A percentile compares a stretch with the other conserved stretches of the same genome.
Evolutionary conservation across 306 rosid species (phyloP).

Genomic region (Cucumis hystrix): DNA sequence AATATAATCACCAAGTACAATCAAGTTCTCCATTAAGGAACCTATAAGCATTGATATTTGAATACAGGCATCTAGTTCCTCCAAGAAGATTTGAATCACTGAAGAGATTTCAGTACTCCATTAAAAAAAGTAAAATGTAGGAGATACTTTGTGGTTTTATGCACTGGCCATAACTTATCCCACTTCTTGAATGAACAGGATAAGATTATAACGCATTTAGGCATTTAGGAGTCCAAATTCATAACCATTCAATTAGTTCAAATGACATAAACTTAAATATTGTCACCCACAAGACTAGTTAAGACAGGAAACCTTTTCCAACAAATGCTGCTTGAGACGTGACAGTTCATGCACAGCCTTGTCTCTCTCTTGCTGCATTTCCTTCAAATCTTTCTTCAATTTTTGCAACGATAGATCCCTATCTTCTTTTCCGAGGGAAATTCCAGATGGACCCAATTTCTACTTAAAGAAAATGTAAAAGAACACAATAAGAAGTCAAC

Average conservation of each 20-base stretch:
- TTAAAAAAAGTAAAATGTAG: background rate
- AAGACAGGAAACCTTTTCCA: constrained; percentile 59
- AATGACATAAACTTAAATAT: background rate
- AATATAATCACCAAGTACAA: background rate
- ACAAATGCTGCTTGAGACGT: constrained; percentile 93
- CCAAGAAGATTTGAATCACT: background rate
- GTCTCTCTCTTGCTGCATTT: constrained; percentile 58
- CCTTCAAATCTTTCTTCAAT: constrained; percentile 54
- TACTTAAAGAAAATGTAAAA: constrained; percentile 4
- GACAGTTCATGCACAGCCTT: constrained; percentile 61
- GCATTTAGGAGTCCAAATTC: background rate
- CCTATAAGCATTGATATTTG: background rate
- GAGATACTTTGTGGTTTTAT: background rate
- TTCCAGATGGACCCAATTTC: constrained; percentile 40
- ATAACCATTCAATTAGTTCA: background rate
- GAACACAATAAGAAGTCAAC: background rate
- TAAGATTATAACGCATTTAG: background rate
- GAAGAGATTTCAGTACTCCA: background rate
- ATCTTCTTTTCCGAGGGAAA: constrained; percentile 61
- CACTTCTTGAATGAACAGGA: background rate
- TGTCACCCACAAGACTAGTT: background rate
- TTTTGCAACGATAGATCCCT: constrained; percentile 57
- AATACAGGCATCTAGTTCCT: background rate
- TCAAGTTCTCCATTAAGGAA: background rate
- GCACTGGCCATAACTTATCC: background rate